These are phyloP conservation scores for Phragmites australis DNA, from an alignment of 176 grass and related monocot species.

Conservation along the genomic window DNA sequence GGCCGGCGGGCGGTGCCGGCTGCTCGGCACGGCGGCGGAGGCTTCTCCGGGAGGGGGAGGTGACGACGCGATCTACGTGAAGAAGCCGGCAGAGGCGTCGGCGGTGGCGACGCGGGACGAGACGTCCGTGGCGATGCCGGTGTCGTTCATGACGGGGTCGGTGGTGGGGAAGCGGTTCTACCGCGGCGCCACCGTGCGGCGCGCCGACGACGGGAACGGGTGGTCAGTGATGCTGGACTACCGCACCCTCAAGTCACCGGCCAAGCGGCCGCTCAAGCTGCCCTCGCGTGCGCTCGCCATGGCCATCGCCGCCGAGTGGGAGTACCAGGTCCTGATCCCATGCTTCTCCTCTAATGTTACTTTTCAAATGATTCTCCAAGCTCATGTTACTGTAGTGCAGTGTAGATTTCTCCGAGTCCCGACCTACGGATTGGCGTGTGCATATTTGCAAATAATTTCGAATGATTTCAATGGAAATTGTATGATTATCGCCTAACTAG, in stretches of 20 bases:
- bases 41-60: conserved; percentile 17
- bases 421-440: not conserved
- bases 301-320: conserved; percentile 92
- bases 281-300: conserved; percentile 63
- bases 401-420: not conserved
- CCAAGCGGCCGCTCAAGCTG: conserved; percentile 80
- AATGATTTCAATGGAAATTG: not conserved
- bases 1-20: conserved; percentile 32
- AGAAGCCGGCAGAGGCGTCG: conserved; percentile 35
- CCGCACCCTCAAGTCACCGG: conserved; percentile 87
- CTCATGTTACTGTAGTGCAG: not conserved
- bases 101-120: conserved; percentile 60
- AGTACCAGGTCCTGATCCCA: conserved; percentile 71
- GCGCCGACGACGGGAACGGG: conserved; percentile 86
- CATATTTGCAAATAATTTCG: not conserved
- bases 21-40: conserved; percentile 43
- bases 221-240: conserved; percentile 99
- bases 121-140: conserved; percentile 87
- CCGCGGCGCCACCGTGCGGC: conserved; percentile 63
- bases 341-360: not conserved
- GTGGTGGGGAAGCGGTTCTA: conserved; percentile 98
- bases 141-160: conserved; percentile 93
- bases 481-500: not conserved
- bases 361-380: not conserved
- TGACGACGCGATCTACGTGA: conserved; percentile 60